A percentile compares a stretch with the other conserved stretches of the same genome.
phyloP scores from a whole-genome alignment of 2,329 filamentous ascomycete species.

The Colletotrichum salicis region DNA sequence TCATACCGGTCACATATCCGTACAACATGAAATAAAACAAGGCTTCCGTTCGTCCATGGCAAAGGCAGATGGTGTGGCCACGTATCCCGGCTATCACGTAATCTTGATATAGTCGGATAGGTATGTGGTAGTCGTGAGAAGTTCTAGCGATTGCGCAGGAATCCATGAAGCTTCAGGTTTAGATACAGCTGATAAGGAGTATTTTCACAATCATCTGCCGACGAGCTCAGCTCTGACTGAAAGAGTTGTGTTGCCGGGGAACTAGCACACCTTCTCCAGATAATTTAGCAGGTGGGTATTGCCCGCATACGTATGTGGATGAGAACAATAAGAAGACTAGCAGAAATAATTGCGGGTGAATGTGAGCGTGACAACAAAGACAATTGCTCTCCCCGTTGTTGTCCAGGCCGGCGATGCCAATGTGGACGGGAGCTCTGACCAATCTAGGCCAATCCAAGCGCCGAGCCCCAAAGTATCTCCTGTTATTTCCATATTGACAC shows the following conservation, averaged over 20 bases:
- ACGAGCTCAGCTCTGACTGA: neutral
- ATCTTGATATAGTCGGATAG: neutral
- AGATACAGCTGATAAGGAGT: neutral
- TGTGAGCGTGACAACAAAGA: neutral
- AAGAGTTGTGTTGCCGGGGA: neutral
- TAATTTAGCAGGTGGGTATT: neutral
- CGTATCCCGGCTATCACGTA: neutral
- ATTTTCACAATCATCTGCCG: neutral
- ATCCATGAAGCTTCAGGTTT: neutral
- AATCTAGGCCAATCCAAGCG: slow-evolving; percentile 4
- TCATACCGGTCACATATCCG: slow-evolving; percentile 3
- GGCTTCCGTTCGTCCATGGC: slow-evolving; percentile 9
- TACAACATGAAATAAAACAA: neutral
- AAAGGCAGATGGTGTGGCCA: neutral
- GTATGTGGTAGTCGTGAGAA: neutral
- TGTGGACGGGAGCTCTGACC: slow-evolving; percentile 21
- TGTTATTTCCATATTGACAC: slow-evolving; percentile 25
- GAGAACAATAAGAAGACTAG: neutral
- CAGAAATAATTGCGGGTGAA: neutral
- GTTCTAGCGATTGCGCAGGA: neutral
- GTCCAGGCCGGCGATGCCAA: neutral
- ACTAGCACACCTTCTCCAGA: neutral
- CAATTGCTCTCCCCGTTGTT: neutral
- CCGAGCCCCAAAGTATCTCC: slow-evolving; percentile 5
- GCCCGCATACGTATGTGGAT: neutral